phyloP scores from a whole-genome alignment of 1,284 basidiomycete species.

The Moesziomyces sp. region DNA sequence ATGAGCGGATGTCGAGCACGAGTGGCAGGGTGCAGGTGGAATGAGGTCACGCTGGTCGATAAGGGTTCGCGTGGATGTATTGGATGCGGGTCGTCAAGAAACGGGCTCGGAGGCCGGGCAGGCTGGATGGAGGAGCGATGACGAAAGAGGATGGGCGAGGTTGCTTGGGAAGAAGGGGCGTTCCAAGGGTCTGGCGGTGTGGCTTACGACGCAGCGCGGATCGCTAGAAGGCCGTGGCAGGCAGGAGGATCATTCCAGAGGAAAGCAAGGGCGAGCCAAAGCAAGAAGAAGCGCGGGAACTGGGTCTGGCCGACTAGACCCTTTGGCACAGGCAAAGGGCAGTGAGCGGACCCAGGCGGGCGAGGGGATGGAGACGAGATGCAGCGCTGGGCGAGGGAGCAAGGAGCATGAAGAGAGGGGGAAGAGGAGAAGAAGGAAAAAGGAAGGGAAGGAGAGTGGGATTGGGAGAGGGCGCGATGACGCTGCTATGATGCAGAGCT shows the following conservation, averaged over 20 bases:
- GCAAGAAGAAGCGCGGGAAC: slow-evolving; percentile 1
- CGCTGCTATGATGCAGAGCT: slow-evolving; percentile 31
- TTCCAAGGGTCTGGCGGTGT: slow-evolving; percentile 28
- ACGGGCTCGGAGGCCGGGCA: slow-evolving; percentile 16
- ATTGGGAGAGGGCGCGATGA: slow-evolving; percentile 5
- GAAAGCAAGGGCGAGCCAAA: not conserved
- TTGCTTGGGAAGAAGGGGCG: not conserved
- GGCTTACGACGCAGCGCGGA: slow-evolving; percentile 4
- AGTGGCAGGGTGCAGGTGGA: too few relatives aligned
- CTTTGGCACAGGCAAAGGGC: slow-evolving; percentile 8
- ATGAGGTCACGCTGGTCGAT: not conserved
- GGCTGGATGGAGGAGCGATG: slow-evolving; percentile 18
- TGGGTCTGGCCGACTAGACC: slow-evolving; percentile 10
- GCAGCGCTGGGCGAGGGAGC: not conserved
- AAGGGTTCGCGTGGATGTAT: not conserved
- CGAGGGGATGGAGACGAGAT: slow-evolving; percentile 6
- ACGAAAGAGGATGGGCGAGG: slow-evolving; percentile 25
- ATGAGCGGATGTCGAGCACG: too few relatives aligned
- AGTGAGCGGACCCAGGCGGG: slow-evolving; percentile 15
- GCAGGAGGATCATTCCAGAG: slow-evolving; percentile 7
- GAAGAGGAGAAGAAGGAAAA: not conserved
- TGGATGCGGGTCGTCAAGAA: too few relatives aligned
- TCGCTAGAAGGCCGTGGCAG: not conserved
- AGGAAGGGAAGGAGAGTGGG: not conserved
- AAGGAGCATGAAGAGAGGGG: not conserved